Conservation (phyloP, 2,329 filamentous ascomycete genomes). For the Ilyonectria destructans region DNA sequence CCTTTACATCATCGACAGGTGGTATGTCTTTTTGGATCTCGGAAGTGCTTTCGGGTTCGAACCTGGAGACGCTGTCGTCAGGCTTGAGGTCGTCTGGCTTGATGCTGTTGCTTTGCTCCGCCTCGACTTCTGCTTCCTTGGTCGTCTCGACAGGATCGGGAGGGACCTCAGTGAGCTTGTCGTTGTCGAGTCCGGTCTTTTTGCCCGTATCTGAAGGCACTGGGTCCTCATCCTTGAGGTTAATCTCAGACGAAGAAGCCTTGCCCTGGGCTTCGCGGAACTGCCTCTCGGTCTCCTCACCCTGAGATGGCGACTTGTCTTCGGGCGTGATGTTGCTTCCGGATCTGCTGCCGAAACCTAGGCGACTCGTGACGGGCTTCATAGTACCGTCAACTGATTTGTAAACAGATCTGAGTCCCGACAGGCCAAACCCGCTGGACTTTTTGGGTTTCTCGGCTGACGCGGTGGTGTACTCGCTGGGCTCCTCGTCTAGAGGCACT, state of each 20-base stretch:
- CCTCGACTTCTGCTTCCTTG: conserved; percentile 35
- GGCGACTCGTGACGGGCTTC: conserved; percentile 46
- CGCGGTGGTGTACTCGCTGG: conserved; percentile 61
- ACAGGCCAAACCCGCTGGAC: conserved; percentile 47
- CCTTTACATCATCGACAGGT: neutral
- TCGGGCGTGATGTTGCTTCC: conserved; percentile 25
- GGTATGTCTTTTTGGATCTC: conserved; percentile 12
- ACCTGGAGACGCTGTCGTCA: conserved; percentile 34
- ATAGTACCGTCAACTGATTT: conserved; percentile 49
- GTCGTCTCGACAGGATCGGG: conserved; percentile 37
- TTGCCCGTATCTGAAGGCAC: conserved; percentile 33
- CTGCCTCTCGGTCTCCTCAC: conserved; percentile 39
- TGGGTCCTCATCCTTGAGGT: conserved; percentile 40
- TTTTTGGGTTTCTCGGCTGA: conserved; percentile 53
- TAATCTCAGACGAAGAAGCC: conserved; percentile 3
- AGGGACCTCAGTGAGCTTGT: conserved; percentile 31
- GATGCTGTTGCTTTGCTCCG: conserved; percentile 25
- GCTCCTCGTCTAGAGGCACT: conserved; percentile 50
- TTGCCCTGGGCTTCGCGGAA: conserved; percentile 17
- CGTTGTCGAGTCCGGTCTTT: conserved; percentile 17
- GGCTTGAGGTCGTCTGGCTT: conserved; percentile 23
- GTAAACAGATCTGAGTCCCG: conserved; percentile 35
- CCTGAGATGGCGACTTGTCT: conserved; percentile 26
- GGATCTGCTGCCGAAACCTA: conserved; percentile 38
- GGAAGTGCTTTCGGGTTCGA: conserved; percentile 7